These are phyloP conservation scores for Ogataea nonfermentans DNA, from an alignment of 805 yeast species.

Conservation along the genomic window DNA sequence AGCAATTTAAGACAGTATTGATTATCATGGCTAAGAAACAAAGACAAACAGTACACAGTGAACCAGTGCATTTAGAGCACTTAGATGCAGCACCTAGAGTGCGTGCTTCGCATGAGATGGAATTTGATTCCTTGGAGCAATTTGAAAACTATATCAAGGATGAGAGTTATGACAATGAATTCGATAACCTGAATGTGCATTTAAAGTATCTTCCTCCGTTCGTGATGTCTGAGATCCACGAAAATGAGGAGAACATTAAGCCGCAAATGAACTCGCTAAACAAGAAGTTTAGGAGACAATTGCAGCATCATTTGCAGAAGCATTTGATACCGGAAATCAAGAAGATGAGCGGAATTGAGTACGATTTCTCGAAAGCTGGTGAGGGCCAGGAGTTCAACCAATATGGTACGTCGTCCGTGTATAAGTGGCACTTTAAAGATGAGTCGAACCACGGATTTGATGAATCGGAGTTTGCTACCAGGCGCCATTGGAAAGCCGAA, in stretches of 20 bases:
- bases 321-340: constrained; percentile 68
- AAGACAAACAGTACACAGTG: constrained; percentile 20
- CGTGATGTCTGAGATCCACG: constrained; percentile 61
- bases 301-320: constrained; percentile 72
- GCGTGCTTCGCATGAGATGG: constrained; percentile 31
- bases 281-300: constrained; percentile 67
- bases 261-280: constrained; percentile 71
- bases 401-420: constrained; percentile 41
- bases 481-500: constrained; percentile 64
- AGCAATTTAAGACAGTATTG: neutral
- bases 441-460: constrained; percentile 53
- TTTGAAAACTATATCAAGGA: constrained; percentile 66
- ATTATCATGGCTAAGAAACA: constrained; percentile 29
- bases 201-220: constrained; percentile 73
- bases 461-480: constrained; percentile 41
- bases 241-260: constrained; percentile 68
- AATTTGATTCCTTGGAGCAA: constrained; percentile 60
- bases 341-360: constrained; percentile 54
- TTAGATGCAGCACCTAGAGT: constrained; percentile 29
- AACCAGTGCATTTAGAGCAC: constrained; percentile 33
- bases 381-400: constrained; percentile 47
- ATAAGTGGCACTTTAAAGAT: constrained; percentile 66
- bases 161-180: constrained; percentile 76
- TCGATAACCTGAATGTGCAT: constrained; percentile 65
- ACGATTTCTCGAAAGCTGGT: constrained; percentile 40